Conservation (phyloP, 306 rosid genomes). For the Quercus cerris region DNA sequence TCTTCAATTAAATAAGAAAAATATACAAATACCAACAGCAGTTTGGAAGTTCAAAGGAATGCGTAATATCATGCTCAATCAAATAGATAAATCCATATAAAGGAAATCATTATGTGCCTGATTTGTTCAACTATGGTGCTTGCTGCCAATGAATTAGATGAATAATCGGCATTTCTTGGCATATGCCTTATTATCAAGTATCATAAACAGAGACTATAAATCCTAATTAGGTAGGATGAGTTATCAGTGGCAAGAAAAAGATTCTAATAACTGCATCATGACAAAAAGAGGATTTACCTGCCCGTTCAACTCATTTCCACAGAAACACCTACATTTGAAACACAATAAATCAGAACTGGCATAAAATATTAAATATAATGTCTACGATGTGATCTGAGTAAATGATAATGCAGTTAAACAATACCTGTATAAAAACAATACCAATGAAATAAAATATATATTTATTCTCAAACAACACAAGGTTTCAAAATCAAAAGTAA, state of each 20-base stretch:
- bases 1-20: neutral
- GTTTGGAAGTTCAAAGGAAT: neutral
- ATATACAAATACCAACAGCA: neutral
- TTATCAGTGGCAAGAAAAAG: neutral
- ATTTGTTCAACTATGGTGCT: neutral
- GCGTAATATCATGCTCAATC: neutral
- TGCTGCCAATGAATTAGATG: neutral
- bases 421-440: neutral
- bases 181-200: neutral
- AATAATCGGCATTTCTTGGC: neutral
- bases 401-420: neutral
- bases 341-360: slow-evolving; percentile 28
- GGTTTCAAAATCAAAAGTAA: no score
- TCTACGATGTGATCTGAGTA: neutral
- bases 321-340: slow-evolving; percentile 53
- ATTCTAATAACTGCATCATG: slow-evolving; percentile 6
- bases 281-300: slow-evolving; percentile 55
- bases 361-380: slow-evolving; percentile 8
- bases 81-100: neutral
- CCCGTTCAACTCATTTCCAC: slow-evolving; percentile 68
- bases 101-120: neutral
- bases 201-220: neutral
- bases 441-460: neutral
- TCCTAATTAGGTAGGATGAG: neutral
- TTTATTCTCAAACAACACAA: no score